Base-by-base conservation (phyloP, 1,284 basidiomycete species). In the Psilocybe mexicana region DNA sequence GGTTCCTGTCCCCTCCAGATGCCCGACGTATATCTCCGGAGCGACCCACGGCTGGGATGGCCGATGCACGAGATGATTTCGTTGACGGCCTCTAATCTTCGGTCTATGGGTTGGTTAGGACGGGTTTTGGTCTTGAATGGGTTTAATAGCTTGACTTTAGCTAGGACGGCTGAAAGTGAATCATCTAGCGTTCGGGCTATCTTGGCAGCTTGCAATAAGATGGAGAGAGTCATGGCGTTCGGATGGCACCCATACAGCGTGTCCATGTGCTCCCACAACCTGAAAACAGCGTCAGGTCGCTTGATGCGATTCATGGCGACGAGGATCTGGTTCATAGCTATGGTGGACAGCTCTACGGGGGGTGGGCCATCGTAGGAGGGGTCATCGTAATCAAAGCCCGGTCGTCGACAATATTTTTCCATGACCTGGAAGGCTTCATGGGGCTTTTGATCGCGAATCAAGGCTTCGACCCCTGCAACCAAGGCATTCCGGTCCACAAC, bases 121-220 rank as follows among this genome's bases (percentile, higher is more conserved):
- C 7, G 43, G 43, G 24, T 36, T 11, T 38, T 11, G 52, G 26
- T 11, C 24, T 28, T 48, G 47, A 63, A 72, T 67, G 52, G 67
- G 69, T 61, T 69, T 66, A 61, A 44, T 2, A 48, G 47, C 52
- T 69, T 70, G 11, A 68, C 51, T 10, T 63, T 63, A 42, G 58
- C 60, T 6, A 60, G 6, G 26, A 46, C 60, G 45, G 82, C 84
- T 14, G 74, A 67, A 23, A 85, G 66, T 11, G 75, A 76, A 28
- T 79, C 76, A 60, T 87, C 82, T 63, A 81, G 71, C 55, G 77
- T 77, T 30, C 73, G 69, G 2, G 83, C 81, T 14, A 79, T 71
- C 1, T 84, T 74, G 0, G 85, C 86, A 0, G 84, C 76, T 47
- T 83, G 78, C 42, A 92, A 77, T 12, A 93, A 66, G 53, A 86